Conservation (phyloP, 495 filamentous ascomycete species). For the Clavariopsis aquatica region DNA sequence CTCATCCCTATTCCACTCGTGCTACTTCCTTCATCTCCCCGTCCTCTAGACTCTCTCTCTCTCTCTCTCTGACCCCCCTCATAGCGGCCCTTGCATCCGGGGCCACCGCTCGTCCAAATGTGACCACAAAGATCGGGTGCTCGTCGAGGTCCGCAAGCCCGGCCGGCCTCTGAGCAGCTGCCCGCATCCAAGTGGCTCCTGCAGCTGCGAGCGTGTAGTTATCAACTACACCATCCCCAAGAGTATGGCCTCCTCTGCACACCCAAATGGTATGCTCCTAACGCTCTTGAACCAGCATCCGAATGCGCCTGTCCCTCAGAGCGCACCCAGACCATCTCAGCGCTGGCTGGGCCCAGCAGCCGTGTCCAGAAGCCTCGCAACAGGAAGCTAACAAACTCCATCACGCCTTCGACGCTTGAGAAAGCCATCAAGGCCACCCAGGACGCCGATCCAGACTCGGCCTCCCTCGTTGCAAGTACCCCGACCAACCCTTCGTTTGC, state of each 20-base stretch:
- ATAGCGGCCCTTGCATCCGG: slow-evolving; percentile 78
- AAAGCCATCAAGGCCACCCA: slow-evolving; percentile 33
- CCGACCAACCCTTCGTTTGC: slow-evolving; percentile 23
- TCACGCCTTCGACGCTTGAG: slow-evolving; percentile 20
- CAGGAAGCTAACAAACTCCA: slow-evolving; percentile 22
- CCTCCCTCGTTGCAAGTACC: slow-evolving; percentile 18
- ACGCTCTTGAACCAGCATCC: slow-evolving; percentile 19
- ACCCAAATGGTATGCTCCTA: slow-evolving; percentile 1
- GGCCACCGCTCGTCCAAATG: slow-evolving; percentile 87
- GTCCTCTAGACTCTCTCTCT: too few species aligned
- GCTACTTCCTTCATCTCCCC: background rate
- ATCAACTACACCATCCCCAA: slow-evolving; percentile 47
- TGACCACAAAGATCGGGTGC: slow-evolving; percentile 69
- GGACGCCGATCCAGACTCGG: slow-evolving; percentile 16
- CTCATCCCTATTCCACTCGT: background rate
- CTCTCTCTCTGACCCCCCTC: slow-evolving; percentile 33
- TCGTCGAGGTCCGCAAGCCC: slow-evolving; percentile 78
- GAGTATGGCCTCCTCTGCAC: slow-evolving; percentile 19
- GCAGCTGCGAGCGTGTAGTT: slow-evolving; percentile 56
- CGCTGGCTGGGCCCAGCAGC: slow-evolving; percentile 8
- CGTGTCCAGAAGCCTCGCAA: slow-evolving; percentile 29
- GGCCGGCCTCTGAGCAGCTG: slow-evolving; percentile 77
- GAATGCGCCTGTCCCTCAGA: slow-evolving; percentile 30
- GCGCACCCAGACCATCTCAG: slow-evolving; percentile 5
- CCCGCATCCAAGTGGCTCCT: slow-evolving; percentile 67